Evolutionary conservation across 176 grass and related monocot species (phyloP).

Genomic region (Saccharum officinarum): DNA sequence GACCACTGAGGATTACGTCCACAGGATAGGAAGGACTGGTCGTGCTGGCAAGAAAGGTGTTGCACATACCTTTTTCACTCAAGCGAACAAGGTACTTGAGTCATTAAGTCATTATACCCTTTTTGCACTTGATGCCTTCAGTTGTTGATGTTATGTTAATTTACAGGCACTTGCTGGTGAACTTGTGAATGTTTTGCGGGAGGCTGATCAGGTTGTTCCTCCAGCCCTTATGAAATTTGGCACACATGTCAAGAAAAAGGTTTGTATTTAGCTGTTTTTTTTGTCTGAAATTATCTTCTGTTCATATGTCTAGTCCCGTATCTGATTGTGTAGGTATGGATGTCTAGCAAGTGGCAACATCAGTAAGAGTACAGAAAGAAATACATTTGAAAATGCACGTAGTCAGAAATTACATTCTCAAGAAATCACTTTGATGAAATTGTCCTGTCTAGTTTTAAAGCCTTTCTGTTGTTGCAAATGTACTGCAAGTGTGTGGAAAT

Average conservation of each 20-base stretch:
- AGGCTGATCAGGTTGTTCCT: constrained; percentile 92
- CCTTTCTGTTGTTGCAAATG: not conserved
- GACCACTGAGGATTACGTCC: constrained; percentile 96
- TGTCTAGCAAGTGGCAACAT: not conserved
- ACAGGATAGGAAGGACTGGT: constrained; percentile 92
- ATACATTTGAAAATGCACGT: not conserved
- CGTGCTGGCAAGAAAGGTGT: constrained; percentile 96
- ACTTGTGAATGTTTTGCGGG: constrained; percentile 92
- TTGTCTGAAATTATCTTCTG: constrained; percentile 25
- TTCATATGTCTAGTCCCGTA: not conserved
- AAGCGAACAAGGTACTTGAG: constrained; percentile 71
- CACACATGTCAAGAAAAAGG: constrained; percentile 99
- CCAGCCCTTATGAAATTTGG: constrained; percentile 84
- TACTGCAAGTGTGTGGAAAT: not conserved
- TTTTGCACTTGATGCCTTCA: not conserved
- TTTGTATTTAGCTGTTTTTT: constrained; percentile 40
- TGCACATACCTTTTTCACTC: constrained; percentile 96
- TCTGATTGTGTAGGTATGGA: not conserved
- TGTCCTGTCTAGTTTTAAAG: not conserved
- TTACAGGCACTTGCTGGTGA: constrained; percentile 88
- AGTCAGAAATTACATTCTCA: not conserved
- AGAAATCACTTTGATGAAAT: not conserved
- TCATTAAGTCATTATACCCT: not conserved
- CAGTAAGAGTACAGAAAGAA: not conserved
- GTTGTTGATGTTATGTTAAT: constrained; percentile 17